phyloP scores from a whole-genome alignment of 2,329 filamentous ascomycete genomes.

The Ambrosiella xylebori region DNA sequence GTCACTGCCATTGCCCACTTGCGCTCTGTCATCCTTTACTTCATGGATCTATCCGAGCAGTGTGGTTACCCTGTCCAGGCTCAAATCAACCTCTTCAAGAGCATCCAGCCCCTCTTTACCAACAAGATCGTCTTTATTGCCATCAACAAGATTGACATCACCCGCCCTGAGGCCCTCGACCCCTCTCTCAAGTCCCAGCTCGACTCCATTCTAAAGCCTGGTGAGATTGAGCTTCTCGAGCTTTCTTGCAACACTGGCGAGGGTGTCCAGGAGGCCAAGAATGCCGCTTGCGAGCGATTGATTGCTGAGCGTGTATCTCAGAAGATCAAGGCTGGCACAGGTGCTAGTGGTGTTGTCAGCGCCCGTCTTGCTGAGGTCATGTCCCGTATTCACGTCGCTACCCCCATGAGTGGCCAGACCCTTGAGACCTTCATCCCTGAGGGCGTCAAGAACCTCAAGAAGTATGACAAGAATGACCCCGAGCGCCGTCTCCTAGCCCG shows the following conservation, averaged over 20 bases:
- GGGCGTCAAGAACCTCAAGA: conserved; percentile 59
- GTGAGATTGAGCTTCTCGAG: conserved; percentile 83
- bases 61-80: conserved; percentile 85
- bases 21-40: conserved; percentile 87
- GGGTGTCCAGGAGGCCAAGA: conserved; percentile 87
- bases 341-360: conserved; percentile 55
- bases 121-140: conserved; percentile 97
- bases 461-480: conserved; percentile 84
- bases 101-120: conserved; percentile 88
- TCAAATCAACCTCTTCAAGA: conserved; percentile 89
- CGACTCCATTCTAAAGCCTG: conserved; percentile 63
- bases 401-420: conserved; percentile 64
- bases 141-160: conserved; percentile 95
- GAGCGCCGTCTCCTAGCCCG: conserved; percentile 63
- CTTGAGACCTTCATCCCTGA: conserved; percentile 82
- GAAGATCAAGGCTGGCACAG: conserved; percentile 86
- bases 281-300: conserved; percentile 80
- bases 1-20: conserved; percentile 97
- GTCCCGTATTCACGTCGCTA: conserved; percentile 89
- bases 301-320: conserved; percentile 86
- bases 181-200: conserved; percentile 60
- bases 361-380: conserved; percentile 80
- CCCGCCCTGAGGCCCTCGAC: conserved; percentile 72
- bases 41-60: conserved; percentile 95
- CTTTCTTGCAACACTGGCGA: conserved; percentile 90